A percentile compares a stretch with the other conserved stretches of the same genome.
These are phyloP conservation scores for Pichia californica DNA, from an alignment of 805 yeast species.

Conservation along the genomic window DNA sequence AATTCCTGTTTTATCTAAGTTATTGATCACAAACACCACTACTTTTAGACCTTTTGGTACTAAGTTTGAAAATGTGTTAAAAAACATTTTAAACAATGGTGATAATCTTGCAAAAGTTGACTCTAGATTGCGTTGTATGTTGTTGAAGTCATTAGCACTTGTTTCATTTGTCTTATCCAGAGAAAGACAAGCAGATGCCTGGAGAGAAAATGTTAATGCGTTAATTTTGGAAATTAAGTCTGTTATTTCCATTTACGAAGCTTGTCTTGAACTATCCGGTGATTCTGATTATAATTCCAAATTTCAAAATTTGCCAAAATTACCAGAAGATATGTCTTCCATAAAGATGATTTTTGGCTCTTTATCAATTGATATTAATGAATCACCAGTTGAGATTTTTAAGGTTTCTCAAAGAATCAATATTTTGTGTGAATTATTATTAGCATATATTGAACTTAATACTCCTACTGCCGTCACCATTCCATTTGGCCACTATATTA, in stretches of 20 bases:
- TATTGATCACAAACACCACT: constrained; percentile 58
- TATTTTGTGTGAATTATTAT: constrained; percentile 39
- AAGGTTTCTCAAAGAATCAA: constrained; percentile 46
- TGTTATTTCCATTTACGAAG: constrained; percentile 49
- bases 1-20: constrained; percentile 35
- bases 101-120: constrained; percentile 35
- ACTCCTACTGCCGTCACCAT: constrained; percentile 46
- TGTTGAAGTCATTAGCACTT: constrained; percentile 47
- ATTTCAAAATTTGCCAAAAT: constrained; percentile 37
- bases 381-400: constrained; percentile 41
- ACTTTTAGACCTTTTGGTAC: constrained; percentile 76
- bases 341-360: constrained; percentile 35
- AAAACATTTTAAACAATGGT: constrained; percentile 29
- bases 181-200: constrained; percentile 39
- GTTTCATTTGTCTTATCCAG: constrained; percentile 50
- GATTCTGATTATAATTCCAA: constrained; percentile 43
- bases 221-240: constrained; percentile 49
- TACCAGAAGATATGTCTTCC: constrained; percentile 15
- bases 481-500: constrained; percentile 55
- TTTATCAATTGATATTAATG: constrained; percentile 53
- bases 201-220: constrained; percentile 41
- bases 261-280: constrained; percentile 49
- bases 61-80: constrained; percentile 45
- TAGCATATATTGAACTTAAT: constrained; percentile 41
- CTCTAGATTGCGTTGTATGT: constrained; percentile 30